phyloP scores from a whole-genome alignment of 2,329 filamentous ascomycete species.

The Furcasterigmium sp. region DNA sequence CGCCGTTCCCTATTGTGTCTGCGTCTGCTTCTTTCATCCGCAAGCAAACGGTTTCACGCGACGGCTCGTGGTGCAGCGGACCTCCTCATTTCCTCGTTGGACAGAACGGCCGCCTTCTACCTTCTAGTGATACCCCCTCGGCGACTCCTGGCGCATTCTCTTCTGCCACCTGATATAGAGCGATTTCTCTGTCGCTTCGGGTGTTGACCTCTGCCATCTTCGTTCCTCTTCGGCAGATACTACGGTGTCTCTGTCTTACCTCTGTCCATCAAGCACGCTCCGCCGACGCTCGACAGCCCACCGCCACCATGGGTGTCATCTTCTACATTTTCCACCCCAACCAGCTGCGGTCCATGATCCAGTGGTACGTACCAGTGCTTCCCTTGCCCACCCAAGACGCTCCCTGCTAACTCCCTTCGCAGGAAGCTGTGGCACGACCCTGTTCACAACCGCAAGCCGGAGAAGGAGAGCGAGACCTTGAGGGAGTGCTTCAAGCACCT shows the following conservation, averaged over 20 bases:
- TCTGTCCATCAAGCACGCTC: background rate
- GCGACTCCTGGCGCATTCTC: background rate
- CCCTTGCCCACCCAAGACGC: background rate
- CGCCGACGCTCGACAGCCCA: background rate
- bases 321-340: slow-evolving; percentile 73
- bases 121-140: background rate
- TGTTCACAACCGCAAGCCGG: slow-evolving; percentile 74
- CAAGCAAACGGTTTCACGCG: slow-evolving; percentile 1
- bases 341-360: slow-evolving; percentile 76
- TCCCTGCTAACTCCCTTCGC: slow-evolving; percentile 5
- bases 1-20: background rate
- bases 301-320: slow-evolving; percentile 52
- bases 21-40: background rate
- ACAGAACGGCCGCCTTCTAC: background rate
- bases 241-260: background rate
- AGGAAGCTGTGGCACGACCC: slow-evolving; percentile 98
- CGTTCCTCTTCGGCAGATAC: background rate
- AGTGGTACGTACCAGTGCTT: slow-evolving; percentile 60
- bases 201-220: background rate
- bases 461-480: slow-evolving; percentile 69
- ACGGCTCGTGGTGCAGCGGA: background rate
- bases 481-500: slow-evolving; percentile 83
- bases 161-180: background rate
- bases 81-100: background rate
- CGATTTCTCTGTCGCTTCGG: too few relatives aligned